These are phyloP conservation scores for Spergularia bocconei DNA, from an alignment of 148 eudicot genomes.

Conservation along the genomic window DNA sequence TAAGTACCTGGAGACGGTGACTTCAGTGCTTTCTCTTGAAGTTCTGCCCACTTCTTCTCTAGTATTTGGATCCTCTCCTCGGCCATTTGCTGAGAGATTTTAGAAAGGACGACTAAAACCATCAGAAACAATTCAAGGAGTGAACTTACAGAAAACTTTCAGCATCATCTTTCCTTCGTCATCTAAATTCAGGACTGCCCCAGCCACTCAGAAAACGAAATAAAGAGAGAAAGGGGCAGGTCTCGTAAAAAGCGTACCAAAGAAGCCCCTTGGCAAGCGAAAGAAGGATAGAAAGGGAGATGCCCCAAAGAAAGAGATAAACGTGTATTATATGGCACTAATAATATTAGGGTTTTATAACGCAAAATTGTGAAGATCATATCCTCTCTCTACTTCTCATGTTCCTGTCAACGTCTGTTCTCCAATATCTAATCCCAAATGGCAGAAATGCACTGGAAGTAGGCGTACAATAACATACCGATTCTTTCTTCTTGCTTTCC, in stretches of 20 bases:
- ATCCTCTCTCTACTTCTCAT: background rate
- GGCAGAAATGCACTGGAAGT: background rate
- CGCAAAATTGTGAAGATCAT: background rate
- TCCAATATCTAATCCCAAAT: background rate
- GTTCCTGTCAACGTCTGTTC: background rate
- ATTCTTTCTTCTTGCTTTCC: slow-evolving; percentile 75
- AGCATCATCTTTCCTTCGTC: background rate
- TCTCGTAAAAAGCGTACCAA: too few species aligned
- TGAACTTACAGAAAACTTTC: background rate
- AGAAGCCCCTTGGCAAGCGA: too few species aligned
- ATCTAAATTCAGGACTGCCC: background rate
- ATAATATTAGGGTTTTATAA: background rate
- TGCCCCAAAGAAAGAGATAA: too few species aligned
- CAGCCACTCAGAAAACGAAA: too few species aligned
- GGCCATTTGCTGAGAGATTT: slow-evolving; percentile 40
- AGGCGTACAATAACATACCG: slow-evolving; percentile 43
- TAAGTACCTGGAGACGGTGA: slow-evolving; percentile 84
- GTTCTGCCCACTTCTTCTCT: slow-evolving; percentile 74
- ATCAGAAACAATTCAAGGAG: slow-evolving; percentile 2
- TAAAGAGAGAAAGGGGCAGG: too few species aligned
- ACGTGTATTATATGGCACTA: background rate
- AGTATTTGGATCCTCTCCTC: slow-evolving; percentile 64
- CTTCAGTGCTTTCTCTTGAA: slow-evolving; percentile 76
- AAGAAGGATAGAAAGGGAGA: too few species aligned
- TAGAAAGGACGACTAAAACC: slow-evolving; percentile 17